Evolutionary conservation across 169 alveolate genomes (phyloP).

Genomic region (Babesia gibsoni): DNA sequence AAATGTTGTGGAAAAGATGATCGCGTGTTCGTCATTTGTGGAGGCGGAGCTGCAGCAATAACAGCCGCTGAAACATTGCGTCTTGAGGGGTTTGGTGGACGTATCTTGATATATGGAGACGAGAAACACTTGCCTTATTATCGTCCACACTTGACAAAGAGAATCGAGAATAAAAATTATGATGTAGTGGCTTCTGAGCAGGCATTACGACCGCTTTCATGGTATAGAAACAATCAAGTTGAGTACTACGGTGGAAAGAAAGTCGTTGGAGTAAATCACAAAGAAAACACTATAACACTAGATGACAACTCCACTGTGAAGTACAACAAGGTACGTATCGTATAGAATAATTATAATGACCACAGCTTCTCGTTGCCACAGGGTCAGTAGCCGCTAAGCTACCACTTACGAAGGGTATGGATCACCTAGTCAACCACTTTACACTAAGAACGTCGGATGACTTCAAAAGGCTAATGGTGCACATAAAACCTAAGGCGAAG

Average conservation of each 20-base stretch:
- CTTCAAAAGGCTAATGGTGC: slow-evolving; percentile 24
- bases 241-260: slow-evolving; percentile 52
- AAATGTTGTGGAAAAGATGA: slow-evolving; percentile 60
- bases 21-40: slow-evolving; percentile 76
- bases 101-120: slow-evolving; percentile 58
- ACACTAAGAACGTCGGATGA: slow-evolving; percentile 70
- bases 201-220: slow-evolving; percentile 62
- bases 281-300: slow-evolving; percentile 56
- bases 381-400: slow-evolving; percentile 64
- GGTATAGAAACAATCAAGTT: slow-evolving; percentile 58
- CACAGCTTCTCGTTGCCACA: slow-evolving; percentile 66
- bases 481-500: slow-evolving; percentile 61
- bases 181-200: slow-evolving; percentile 60
- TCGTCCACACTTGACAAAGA: slow-evolving; percentile 72
- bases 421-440: slow-evolving; percentile 47
- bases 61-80: slow-evolving; percentile 83
- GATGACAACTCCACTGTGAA: slow-evolving; percentile 67
- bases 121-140: slow-evolving; percentile 72
- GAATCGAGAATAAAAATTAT: slow-evolving; percentile 35
- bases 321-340: slow-evolving; percentile 56
- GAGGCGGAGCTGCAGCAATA: slow-evolving; percentile 86
- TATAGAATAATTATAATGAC: background rate
- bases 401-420: slow-evolving; percentile 24
- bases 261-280: slow-evolving; percentile 58
- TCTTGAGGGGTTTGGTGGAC: slow-evolving; percentile 77